A percentile compares a stretch with the other conserved stretches of the same genome.
phyloP scores from a whole-genome alignment of 495 filamentous ascomycete genomes.

The Trichoderma erinaceum region DNA sequence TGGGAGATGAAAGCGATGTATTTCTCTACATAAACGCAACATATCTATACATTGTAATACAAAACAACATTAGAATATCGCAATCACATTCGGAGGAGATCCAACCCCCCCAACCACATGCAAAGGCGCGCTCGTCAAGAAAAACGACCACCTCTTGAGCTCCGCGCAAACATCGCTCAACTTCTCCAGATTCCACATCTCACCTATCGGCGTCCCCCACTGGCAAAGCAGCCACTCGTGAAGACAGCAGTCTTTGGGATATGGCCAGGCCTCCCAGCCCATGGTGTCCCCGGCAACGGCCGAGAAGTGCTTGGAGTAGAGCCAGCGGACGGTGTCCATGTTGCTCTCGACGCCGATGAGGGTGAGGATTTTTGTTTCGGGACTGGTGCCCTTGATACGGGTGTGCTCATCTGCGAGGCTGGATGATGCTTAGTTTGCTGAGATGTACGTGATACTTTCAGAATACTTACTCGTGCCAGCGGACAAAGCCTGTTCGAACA shows the following conservation, averaged over 20 bases:
- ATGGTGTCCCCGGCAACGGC: not conserved
- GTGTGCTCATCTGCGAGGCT: no score
- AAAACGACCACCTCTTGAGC: no score
- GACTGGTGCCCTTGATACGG: no score
- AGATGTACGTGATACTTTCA: no score
- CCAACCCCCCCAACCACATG: no score
- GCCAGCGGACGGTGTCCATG: not conserved
- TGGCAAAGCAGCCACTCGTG: slow-evolving; percentile 56
- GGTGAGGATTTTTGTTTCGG: no score
- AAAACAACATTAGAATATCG: not conserved
- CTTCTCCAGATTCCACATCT: slow-evolving; percentile 48
- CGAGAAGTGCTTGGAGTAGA: not conserved
- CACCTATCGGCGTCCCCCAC: slow-evolving; percentile 53
- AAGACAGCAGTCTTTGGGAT: slow-evolving; percentile 44
- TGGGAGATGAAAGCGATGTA: not conserved
- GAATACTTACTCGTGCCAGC: no score
- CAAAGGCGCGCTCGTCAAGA: no score
- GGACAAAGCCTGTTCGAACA: no score
- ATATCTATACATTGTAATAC: not conserved
- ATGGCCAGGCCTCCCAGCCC: not conserved
- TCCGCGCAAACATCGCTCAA: slow-evolving; percentile 38
- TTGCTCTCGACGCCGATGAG: not conserved
- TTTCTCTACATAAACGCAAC: not conserved
- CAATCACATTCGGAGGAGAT: slow-evolving; percentile 1
- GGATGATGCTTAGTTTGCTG: no score